Evolutionary conservation across 345 rosid species (phyloP), one percentile per base, ranked within the genome.

Genomic region (Corchorus capsularis): DNA sequence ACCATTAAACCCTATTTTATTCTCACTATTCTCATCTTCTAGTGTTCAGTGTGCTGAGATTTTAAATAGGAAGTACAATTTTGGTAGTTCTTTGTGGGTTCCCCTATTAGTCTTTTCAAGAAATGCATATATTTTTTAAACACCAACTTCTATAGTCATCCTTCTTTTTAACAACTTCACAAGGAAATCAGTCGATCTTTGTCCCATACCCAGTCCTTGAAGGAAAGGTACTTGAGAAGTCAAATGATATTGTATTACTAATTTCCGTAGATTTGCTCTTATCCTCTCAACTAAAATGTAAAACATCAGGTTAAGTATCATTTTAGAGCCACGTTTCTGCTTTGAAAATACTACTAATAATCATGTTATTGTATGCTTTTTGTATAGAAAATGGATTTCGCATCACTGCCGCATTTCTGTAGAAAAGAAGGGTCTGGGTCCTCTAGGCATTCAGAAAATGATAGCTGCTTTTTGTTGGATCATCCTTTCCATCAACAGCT

Each of bases 401-500:
- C 82, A 56, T 90, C 98, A 16, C 94, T 93, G 69, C 98, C 98
- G 46, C 98, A 93, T 85, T 93, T 94, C 86, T 92, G 97, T 82
- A 90, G 79, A 82, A 82, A 88, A 64, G 99, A 86, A 87, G 91
- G 94, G 74, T 90, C 99, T 1, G 97, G 94, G 72, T 92, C 98
- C 67, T 89, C 97, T 79, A 79, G 85, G 52, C 82, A 85, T 81
- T 76, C 85, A 15, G 86, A 74, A 66, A n/a, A 74, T 13, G 81
- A 35, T 39, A 88, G 78, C 45, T 93, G 98, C 78, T 92, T 79
- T 79, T 88, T 94, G 5, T 65, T 91, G 77, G 93, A 91, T 70
- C 99, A 93, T 80, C 93, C 92, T 19, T 95, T 95, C 77, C 98
- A 92, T 80, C 93, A 91, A 81, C 91, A 92, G 76, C 96, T 93